Percentiles rank a stretch among this genome's conserved stretches.
phyloP scores from a whole-genome alignment of 2,329 filamentous ascomycete genomes.

The Aspergillus proliferans region DNA sequence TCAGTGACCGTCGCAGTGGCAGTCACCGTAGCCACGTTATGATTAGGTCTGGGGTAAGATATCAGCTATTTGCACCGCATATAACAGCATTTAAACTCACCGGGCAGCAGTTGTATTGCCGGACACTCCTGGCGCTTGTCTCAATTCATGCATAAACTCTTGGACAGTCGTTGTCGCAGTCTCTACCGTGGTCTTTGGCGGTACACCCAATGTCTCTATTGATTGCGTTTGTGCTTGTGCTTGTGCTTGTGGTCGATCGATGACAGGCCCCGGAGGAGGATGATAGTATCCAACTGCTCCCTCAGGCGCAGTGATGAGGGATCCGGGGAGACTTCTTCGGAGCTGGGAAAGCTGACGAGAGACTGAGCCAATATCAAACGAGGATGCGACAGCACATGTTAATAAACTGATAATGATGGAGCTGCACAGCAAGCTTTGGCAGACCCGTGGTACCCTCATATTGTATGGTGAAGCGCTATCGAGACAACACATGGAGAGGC shows the following conservation, averaged over 20 bases:
- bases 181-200: neutral
- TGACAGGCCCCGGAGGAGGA: slow-evolving; percentile 11
- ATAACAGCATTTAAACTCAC: neutral
- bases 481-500: neutral
- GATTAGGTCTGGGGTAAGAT: neutral
- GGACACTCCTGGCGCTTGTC: neutral
- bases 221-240: neutral
- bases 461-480: neutral
- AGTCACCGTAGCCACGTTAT: slow-evolving; percentile 5
- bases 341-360: slow-evolving; percentile 1
- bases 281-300: slow-evolving; percentile 16
- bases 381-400: slow-evolving; percentile 5
- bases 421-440: slow-evolving; percentile 4
- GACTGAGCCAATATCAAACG: slow-evolving; percentile 7
- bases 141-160: slow-evolving; percentile 5
- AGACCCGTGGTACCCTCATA: neutral
- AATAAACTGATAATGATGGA: slow-evolving; percentile 6
- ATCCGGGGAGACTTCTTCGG: slow-evolving; percentile 14
- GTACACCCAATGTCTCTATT: neutral
- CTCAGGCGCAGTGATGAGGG: slow-evolving; percentile 12
- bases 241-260: slow-evolving; percentile 2
- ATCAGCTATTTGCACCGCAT: neutral
- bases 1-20: slow-evolving; percentile 4
- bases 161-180: slow-evolving; percentile 1
- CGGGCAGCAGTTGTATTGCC: neutral